Evolutionary conservation across 768 basidiomycete genomes (phyloP).

Genomic region (Russula sp.): DNA sequence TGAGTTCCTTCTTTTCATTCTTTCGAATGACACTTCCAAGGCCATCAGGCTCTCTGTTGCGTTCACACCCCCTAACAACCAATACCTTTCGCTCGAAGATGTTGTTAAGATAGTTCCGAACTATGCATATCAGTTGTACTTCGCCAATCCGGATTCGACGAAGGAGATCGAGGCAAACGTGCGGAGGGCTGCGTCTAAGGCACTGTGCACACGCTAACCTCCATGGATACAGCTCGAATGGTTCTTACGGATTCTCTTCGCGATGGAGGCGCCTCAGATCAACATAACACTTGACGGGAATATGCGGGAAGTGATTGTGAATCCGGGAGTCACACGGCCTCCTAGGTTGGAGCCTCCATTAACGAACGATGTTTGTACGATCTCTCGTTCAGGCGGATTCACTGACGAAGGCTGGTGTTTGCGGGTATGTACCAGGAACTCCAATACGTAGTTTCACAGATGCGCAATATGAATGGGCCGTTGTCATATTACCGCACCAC

Average conservation of each 20-base stretch:
- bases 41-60: slow-evolving; percentile 53
- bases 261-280: not conserved
- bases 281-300: slow-evolving; percentile 5
- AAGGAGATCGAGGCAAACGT: slow-evolving; percentile 53
- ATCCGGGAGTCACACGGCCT: not conserved
- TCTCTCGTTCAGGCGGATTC: too few species aligned
- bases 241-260: slow-evolving; percentile 21
- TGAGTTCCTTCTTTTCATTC: slow-evolving; percentile 26
- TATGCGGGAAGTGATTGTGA: slow-evolving; percentile 12
- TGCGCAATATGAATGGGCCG: slow-evolving; percentile 55
- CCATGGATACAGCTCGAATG: slow-evolving; percentile 19
- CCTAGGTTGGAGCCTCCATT: slow-evolving; percentile 1
- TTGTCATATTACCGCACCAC: slow-evolving; percentile 72
- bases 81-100: slow-evolving; percentile 44
- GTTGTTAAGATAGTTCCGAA: slow-evolving; percentile 46
- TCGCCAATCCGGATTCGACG: slow-evolving; percentile 46
- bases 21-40: not conserved
- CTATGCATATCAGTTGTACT: slow-evolving; percentile 62
- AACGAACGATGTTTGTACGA: slow-evolving; percentile 18
- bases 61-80: slow-evolving; percentile 49
- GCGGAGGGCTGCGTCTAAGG: slow-evolving; percentile 22
- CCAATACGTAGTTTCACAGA: slow-evolving; percentile 41
- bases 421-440: slow-evolving; percentile 40
- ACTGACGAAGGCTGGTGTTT: not conserved
- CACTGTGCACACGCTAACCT: not conserved